phyloP scores from a whole-genome alignment of 768 basidiomycete species.

The Pilatotrama ljubarskyi region DNA sequence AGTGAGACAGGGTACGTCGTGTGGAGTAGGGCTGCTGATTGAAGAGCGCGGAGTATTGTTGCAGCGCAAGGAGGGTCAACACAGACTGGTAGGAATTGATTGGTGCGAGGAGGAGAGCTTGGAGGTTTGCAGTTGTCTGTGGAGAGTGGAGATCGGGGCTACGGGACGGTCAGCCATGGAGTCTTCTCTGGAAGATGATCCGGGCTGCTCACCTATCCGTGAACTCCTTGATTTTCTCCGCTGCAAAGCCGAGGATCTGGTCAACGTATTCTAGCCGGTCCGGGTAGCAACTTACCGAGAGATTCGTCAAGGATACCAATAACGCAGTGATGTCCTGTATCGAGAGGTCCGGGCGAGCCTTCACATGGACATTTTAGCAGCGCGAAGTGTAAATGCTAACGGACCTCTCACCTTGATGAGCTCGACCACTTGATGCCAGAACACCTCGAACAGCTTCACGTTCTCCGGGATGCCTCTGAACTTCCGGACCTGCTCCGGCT shows the following conservation, averaged over 20 bases:
- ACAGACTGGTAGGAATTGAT: slow-evolving; percentile 97
- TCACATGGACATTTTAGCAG: not conserved
- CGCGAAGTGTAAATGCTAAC: slow-evolving; percentile 5
- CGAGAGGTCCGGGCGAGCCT: slow-evolving; percentile 96
- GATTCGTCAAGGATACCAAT: slow-evolving; percentile 93
- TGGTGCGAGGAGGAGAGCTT: slow-evolving; percentile 87
- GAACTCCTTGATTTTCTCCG: slow-evolving; percentile 82
- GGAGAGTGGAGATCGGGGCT: slow-evolving; percentile 88
- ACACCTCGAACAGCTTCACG: slow-evolving; percentile 95
- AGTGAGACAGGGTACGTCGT: slow-evolving; percentile 89
- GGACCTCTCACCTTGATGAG: slow-evolving; percentile 78
- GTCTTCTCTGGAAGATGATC: not conserved
- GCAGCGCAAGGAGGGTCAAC: slow-evolving; percentile 96
- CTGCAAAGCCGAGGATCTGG: slow-evolving; percentile 89
- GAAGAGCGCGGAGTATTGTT: slow-evolving; percentile 83
- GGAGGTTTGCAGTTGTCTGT: slow-evolving; percentile 87
- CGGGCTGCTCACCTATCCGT: slow-evolving; percentile 61
- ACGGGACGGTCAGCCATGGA: slow-evolving; percentile 11
- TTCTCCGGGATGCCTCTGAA: slow-evolving; percentile 96
- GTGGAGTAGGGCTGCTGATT: slow-evolving; percentile 87
- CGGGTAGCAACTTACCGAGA: slow-evolving; percentile 96
- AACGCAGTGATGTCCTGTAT: slow-evolving; percentile 98
- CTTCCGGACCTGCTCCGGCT: slow-evolving; percentile 53
- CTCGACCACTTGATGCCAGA: slow-evolving; percentile 98
- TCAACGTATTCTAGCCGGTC: slow-evolving; percentile 97